Evolutionary conservation across 495 filamentous ascomycete species (phyloP).

Genomic region (Mycothermus thermophilus): DNA sequence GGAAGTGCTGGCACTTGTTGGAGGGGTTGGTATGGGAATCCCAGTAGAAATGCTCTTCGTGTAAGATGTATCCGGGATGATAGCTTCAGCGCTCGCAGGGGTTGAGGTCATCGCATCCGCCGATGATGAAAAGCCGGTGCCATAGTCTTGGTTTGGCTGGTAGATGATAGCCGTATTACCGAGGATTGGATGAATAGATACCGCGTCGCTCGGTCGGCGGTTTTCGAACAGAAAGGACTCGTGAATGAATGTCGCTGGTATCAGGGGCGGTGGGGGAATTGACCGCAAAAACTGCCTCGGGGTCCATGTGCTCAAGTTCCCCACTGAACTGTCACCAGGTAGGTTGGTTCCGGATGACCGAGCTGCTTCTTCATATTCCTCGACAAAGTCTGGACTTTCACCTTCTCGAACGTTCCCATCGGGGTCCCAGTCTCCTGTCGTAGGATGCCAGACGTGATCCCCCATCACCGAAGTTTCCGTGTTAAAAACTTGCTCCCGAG

Average conservation of each 20-base stretch:
- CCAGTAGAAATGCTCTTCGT: slow-evolving; percentile 27
- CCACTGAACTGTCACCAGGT: no score
- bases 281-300: slow-evolving; percentile 20
- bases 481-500: no score
- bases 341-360: no score
- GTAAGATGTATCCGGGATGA: slow-evolving; percentile 29
- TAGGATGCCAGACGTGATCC: no score
- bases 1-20: slow-evolving; percentile 3
- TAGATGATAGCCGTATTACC: slow-evolving; percentile 28
- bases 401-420: no score
- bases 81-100: slow-evolving; percentile 15
- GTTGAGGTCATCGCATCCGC: slow-evolving; percentile 13
- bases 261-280: slow-evolving; percentile 28
- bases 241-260: slow-evolving; percentile 21
- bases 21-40: slow-evolving; percentile 13
- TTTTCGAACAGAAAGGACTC: slow-evolving; percentile 24
- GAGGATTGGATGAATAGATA: slow-evolving; percentile 23
- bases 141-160: slow-evolving; percentile 28
- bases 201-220: slow-evolving; percentile 24
- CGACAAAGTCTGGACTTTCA: no score
- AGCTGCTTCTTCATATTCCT: no score
- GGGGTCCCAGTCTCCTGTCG: no score
- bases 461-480: no score
- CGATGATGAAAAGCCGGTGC: slow-evolving; percentile 19
- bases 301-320: no score